Evolutionary conservation across 2,329 filamentous ascomycete species (phyloP).

Genomic region (Fusarium cicatricum): DNA sequence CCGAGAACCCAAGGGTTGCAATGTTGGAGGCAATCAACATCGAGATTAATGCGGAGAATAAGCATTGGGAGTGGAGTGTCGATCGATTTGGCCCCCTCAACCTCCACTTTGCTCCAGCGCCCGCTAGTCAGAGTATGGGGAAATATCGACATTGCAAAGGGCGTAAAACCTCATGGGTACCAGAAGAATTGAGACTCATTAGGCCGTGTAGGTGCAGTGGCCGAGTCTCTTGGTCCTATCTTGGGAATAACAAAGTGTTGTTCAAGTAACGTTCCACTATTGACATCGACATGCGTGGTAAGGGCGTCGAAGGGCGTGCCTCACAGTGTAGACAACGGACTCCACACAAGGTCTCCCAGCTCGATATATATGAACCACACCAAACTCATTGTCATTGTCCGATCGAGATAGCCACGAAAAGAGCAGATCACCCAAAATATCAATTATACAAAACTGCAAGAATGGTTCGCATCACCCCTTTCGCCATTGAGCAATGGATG

Average conservation of each 20-base stretch:
- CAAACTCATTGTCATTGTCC: background rate
- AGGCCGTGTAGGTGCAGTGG: no score
- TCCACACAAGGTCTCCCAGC: background rate
- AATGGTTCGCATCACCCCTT: slow-evolving; percentile 67
- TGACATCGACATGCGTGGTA: background rate
- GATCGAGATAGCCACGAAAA: no score
- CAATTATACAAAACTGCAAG: no score
- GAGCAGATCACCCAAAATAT: no score
- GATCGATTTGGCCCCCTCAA: background rate
- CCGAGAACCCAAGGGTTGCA: no score
- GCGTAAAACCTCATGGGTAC: no score
- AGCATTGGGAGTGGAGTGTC: background rate
- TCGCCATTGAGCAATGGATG: slow-evolving; percentile 79
- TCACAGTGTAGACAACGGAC: background rate
- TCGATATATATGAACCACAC: slow-evolving; percentile 1
- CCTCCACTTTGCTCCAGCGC: background rate
- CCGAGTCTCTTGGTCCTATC: no score
- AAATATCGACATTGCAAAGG: background rate
- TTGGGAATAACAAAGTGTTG: background rate
- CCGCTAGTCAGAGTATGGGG: background rate
- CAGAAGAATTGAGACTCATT: no score
- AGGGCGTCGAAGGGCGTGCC: slow-evolving; percentile 4
- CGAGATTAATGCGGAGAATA: background rate
- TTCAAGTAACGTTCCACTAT: background rate
- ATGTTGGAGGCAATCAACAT: background rate